Conservation (phyloP, 2,329 filamentous ascomycete genomes). For the Raffaelea arxii region DNA sequence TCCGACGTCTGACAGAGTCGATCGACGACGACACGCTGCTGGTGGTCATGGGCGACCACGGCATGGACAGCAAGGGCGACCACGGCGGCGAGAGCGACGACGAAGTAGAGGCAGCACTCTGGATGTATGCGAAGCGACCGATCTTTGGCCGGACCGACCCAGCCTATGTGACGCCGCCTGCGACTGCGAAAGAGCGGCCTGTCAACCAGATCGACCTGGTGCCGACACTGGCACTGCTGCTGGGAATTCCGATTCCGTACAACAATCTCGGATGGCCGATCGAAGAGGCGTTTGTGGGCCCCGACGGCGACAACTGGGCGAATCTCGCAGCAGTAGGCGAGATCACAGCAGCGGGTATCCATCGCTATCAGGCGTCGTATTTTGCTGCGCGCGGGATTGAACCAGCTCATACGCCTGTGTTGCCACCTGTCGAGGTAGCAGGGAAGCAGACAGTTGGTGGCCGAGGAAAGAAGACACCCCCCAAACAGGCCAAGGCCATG, state of each 20-base stretch:
- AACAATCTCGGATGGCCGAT: slow-evolving; percentile 93
- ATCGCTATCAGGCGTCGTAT: slow-evolving; percentile 82
- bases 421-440: slow-evolving; percentile 22
- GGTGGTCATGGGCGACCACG: slow-evolving; percentile 97
- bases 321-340: slow-evolving; percentile 71
- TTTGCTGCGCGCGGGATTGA: slow-evolving; percentile 60
- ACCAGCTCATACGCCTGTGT: slow-evolving; percentile 27
- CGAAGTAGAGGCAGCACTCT: slow-evolving; percentile 86
- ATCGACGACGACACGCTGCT: slow-evolving; percentile 82
- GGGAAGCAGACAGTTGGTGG: slow-evolving; percentile 22
- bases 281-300: slow-evolving; percentile 79
- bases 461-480: slow-evolving; percentile 32
- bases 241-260: slow-evolving; percentile 89
- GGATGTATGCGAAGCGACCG: slow-evolving; percentile 93
- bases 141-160: slow-evolving; percentile 69
- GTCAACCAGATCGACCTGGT: slow-evolving; percentile 89
- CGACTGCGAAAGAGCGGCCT: slow-evolving; percentile 67
- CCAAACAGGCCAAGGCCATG: slow-evolving; percentile 23
- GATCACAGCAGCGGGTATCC: slow-evolving; percentile 73
- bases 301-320: slow-evolving; percentile 58
- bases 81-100: slow-evolving; percentile 98
- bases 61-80: slow-evolving; percentile 95
- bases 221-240: slow-evolving; percentile 75
- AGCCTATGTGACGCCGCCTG: slow-evolving; percentile 46
- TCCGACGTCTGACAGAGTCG: slow-evolving; percentile 58